Evolutionary conservation across 225 moss, liverwort and hornwort genomes (phyloP), one percentile per base, ranked within the genome.

Genomic region (Thuidium tamariscinum): DNA sequence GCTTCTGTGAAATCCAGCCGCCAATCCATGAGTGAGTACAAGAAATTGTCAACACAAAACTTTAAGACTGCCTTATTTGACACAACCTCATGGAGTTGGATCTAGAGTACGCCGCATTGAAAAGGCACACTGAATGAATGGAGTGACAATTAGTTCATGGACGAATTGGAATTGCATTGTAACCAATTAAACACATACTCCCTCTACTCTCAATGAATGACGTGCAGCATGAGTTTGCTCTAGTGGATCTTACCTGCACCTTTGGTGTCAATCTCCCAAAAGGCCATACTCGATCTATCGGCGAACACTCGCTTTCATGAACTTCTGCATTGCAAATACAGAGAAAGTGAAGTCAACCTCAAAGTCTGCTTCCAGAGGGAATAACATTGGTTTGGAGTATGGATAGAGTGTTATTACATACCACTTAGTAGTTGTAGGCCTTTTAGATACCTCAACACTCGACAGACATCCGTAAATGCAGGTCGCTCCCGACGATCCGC

Each of bases 361-460:
- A 65, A 82, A 27, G 6, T 29, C 7, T 0, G 12, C 11, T 15
- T 36, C 6, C 3, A 16, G 15, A 54, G 4, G 5, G 8, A 27
- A 54, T 9, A 29, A 55, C 16, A 46, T 11, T 2, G 21, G 11
- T 6, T 4, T 2, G n/a, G 11, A 29, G 11, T 11, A 21, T 1
- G 36, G 3, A 13, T 5, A 18, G 25, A 12, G 30, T 44, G 3
- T 4, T 3, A 5, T 8, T 11, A n/a, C 55, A n/a, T 74, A 75
- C 64, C 22, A 27, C 26, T n/a, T 27, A 63, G 1, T 0, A 46
- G 1, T 22, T 56, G 83, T 0, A 68, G 1, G 42, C 83, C 87
- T 78, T 88, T 90, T 11, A 90, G 44, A n/a, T 76, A 88, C 85
- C 88, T 90, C 82, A 88, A 65, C 25, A 75, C 69, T 36, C 65